Percentiles rank a stretch among this genome's conserved stretches.
These are phyloP conservation scores for Tylopilus cervinicoccineus DNA, from an alignment of 768 basidiomycete genomes.

Conservation along the genomic window DNA sequence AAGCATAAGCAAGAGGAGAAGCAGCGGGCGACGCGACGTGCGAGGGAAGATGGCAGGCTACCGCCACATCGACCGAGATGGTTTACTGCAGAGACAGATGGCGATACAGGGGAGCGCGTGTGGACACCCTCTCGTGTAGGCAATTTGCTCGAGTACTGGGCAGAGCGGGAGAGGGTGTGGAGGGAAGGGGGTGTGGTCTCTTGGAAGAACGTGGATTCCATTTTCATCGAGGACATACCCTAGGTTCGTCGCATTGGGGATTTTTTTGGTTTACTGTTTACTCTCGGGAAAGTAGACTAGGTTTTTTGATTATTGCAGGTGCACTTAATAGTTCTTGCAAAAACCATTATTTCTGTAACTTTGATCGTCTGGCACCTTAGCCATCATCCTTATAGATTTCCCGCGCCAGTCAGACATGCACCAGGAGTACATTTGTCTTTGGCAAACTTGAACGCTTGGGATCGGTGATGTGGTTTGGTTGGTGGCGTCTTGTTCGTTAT, in stretches of 20 bases:
- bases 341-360: no score
- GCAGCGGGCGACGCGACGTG: conserved; percentile 65
- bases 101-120: conserved; percentile 85
- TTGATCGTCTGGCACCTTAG: no score
- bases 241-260: neutral
- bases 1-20: conserved; percentile 81
- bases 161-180: conserved; percentile 66
- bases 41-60: conserved; percentile 69
- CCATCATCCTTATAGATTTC: no score
- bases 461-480: no score
- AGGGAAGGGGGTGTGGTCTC: conserved; percentile 27
- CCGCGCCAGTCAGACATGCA: no score
- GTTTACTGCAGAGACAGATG: conserved; percentile 80
- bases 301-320: neutral
- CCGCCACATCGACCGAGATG: conserved; percentile 80
- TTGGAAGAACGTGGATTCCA: conserved; percentile 73
- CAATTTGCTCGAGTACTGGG: conserved; percentile 76
- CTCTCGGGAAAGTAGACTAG: conserved; percentile 5
- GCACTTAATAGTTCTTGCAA: neutral
- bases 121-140: conserved; percentile 67
- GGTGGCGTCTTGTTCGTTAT: no score
- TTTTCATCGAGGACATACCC: conserved; percentile 67
- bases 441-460: no score
- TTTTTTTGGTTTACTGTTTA: neutral
- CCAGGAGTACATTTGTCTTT: no score